Conservation (phyloP, 805 yeast genomes). For the Starmerella powellii region DNA sequence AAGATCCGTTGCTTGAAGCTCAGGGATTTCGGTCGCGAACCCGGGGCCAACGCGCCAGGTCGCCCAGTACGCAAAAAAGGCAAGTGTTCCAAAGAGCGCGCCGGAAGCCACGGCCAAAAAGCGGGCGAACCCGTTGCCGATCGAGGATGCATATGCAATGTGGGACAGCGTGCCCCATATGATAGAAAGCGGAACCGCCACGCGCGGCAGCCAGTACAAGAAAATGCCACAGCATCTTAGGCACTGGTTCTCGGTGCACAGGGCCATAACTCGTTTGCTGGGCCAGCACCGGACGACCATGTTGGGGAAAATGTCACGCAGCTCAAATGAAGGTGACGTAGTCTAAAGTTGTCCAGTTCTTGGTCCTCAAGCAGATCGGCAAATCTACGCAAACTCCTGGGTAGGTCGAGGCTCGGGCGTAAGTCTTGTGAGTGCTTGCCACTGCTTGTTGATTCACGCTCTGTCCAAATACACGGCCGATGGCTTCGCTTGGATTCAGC, state of each 20-base stretch:
- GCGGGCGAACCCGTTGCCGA: constrained; percentile 9
- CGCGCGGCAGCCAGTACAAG: constrained; percentile 27
- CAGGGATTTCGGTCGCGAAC: constrained; percentile 26
- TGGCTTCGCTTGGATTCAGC: too few species aligned
- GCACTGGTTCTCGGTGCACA: not conserved
- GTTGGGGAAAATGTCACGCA: not conserved
- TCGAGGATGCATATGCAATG: constrained; percentile 16
- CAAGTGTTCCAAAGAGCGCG: constrained; percentile 17
- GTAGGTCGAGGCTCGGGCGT: too few species aligned
- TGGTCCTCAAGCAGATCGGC: too few species aligned
- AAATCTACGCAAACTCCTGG: too few species aligned
- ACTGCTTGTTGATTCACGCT: too few species aligned
- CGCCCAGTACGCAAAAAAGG: constrained; percentile 23
- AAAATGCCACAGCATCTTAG: constrained; percentile 10
- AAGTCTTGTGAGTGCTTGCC: too few species aligned
- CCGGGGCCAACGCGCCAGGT: constrained; percentile 28
- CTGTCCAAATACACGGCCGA: too few species aligned
- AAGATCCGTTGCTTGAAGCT: constrained; percentile 8
- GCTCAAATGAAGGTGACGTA: not conserved
- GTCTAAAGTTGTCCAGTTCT: too few species aligned
- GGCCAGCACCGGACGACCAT: not conserved
- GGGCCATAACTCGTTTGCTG: not conserved
- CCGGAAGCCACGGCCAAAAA: constrained; percentile 17
- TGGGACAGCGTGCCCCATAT: constrained; percentile 28
- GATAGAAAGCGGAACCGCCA: constrained; percentile 23